Conservation (phyloP, 495 filamentous ascomycete species). For the Penicillium daleae region DNA sequence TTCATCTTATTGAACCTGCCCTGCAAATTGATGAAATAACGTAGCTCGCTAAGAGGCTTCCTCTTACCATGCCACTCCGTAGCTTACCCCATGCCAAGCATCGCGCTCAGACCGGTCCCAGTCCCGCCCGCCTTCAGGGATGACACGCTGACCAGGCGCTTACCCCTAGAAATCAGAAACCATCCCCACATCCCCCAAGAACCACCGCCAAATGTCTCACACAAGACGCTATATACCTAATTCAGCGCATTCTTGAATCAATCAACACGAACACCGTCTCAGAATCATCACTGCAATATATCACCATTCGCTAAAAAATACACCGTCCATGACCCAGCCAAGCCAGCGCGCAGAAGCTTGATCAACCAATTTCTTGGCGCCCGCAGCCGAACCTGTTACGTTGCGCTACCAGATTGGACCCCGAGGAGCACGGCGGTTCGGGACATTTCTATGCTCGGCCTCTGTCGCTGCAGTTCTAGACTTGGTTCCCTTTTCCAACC, state of each 20-base stretch:
- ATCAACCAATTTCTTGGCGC: slow-evolving; percentile 15
- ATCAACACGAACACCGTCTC: background rate
- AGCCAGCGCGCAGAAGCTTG: slow-evolving; percentile 11
- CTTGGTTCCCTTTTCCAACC: background rate
- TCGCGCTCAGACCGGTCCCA: slow-evolving; percentile 13
- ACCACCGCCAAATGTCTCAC: slow-evolving; percentile 3
- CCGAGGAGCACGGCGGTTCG: slow-evolving; percentile 7
- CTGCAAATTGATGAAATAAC: background rate
- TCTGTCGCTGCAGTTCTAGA: background rate
- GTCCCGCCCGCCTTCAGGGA: slow-evolving; percentile 20
- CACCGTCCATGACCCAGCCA: slow-evolving; percentile 10
- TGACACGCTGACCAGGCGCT: background rate
- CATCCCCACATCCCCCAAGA: slow-evolving; percentile 4
- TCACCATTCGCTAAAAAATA: too few relatives aligned
- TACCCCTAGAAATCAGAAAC: background rate
- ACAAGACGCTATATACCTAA: slow-evolving; percentile 3
- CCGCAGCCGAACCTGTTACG: slow-evolving; percentile 8
- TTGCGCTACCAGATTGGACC: slow-evolving; percentile 9
- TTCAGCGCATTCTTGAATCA: background rate
- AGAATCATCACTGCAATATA: background rate
- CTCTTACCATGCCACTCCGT: background rate
- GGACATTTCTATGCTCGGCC: too few relatives aligned
- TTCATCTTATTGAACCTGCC: background rate
- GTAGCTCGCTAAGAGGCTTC: background rate
- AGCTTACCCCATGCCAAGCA: slow-evolving; percentile 19